Base-by-base conservation (phyloP, 1,139 yeast genomes). In the Torulaspora pretoriensis region DNA sequence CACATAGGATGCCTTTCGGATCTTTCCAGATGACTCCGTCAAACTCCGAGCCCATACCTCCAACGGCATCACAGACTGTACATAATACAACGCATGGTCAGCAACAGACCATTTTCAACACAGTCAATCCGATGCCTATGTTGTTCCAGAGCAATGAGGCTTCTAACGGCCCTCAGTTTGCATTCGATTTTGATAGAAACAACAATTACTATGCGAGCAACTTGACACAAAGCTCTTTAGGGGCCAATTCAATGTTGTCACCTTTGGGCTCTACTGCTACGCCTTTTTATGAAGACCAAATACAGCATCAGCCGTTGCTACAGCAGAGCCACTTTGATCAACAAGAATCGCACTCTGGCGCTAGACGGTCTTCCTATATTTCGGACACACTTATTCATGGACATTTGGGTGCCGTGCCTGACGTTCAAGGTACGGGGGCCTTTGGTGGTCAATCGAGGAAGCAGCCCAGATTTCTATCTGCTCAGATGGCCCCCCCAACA, bases 331-430 rank as follows among this genome's bases (percentile, higher is more conserved):
- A 35, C 19, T 29, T 34, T 22, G 34, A 40, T 13, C 29, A 32
- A 16, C 43, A 26, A n/a, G 50, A 42, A 27, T 42, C 35, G 17
- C 45, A 34, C 31, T 45, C 46, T 14, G 50, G 49, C 14, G 55
- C 56, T 19, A 52, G 65, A 40, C 55, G 67, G 42, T 60, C 67
- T 3, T 63, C 67, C 14, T 61, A 61, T 46, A 61, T 63, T 26
- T 52, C 66, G 1, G 67, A 63, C 39, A 50, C 63, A 4, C 45
- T 59, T 19, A 58, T 62, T 35, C 63, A 59, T 42, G 53, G 57
- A 9, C 55, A 54, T 12, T 5, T 46, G 29, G 47, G 43, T 6
- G 29, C 49, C 8, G 26, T 38, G 8, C 38, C 42, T n/a, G 28
- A 40, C 29, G 35, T 31, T 30, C 29, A 37, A 16, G 14, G 38